These are phyloP conservation scores for Clonostachys byssicola DNA, from an alignment of 2,329 filamentous ascomycete species.

Conservation along the genomic window DNA sequence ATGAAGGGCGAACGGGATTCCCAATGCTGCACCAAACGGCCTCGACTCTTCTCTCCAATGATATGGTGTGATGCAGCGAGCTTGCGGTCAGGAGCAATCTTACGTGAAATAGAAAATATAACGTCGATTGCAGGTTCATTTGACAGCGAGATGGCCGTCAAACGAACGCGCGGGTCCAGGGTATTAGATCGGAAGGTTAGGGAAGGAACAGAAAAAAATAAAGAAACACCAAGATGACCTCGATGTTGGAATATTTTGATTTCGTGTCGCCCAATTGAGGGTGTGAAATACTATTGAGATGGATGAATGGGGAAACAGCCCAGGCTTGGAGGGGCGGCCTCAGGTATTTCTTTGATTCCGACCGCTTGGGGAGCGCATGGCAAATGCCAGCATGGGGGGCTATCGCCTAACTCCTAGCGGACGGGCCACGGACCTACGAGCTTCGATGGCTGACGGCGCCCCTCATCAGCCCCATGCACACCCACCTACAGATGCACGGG, in stretches of 20 bases:
- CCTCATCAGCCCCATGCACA: no score
- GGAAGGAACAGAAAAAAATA: conserved; percentile 6
- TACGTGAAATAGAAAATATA: conserved; percentile 60
- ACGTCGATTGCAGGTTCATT: conserved; percentile 91
- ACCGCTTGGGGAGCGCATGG: no score
- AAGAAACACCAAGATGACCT: not conserved
- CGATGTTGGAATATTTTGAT: not conserved
- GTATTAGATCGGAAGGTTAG: conserved; percentile 6
- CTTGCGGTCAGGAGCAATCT: conserved; percentile 19
- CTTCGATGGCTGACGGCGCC: no score
- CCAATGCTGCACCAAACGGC: no score
- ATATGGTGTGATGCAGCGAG: no score
- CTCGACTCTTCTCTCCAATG: no score
- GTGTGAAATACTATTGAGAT: not conserved
- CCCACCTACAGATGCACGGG: no score
- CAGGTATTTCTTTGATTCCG: conserved; percentile 1
- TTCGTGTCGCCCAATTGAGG: not conserved
- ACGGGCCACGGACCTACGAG: no score
- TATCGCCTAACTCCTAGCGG: no score
- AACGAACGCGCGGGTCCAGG: conserved; percentile 74
- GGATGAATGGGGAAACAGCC: not conserved
- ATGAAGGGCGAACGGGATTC: no score
- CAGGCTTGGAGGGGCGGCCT: not conserved
- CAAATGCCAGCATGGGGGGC: no score
- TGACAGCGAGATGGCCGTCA: conserved; percentile 83